Percentiles rank a stretch among this genome's conserved stretches.
These are phyloP conservation scores for Melastoma candidum DNA, from an alignment of 441 rosid species.

Conservation along the genomic window DNA sequence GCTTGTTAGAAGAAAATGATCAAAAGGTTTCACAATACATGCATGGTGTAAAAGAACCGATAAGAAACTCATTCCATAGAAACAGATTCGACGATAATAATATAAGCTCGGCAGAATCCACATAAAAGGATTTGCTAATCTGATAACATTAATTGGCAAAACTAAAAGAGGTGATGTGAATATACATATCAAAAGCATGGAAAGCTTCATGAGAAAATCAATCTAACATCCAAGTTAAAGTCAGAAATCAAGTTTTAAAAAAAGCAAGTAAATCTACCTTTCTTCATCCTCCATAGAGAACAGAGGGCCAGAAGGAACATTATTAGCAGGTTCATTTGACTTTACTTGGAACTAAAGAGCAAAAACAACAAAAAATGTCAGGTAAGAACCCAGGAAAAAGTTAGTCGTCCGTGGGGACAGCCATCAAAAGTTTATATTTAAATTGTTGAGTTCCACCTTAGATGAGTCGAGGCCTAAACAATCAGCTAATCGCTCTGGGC, in stretches of 20 bases:
- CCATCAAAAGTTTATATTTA: constrained; percentile 15
- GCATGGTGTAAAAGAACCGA: too few relatives aligned
- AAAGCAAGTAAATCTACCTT: constrained; percentile 38
- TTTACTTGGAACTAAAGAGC: constrained; percentile 58
- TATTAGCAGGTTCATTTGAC: constrained; percentile 35
- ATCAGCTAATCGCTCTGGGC: constrained; percentile 89
- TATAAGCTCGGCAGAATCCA: too few relatives aligned
- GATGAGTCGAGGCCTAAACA: constrained; percentile 96
- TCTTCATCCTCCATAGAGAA: constrained; percentile 59
- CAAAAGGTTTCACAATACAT: too few relatives aligned
- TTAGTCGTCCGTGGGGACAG: constrained; percentile 5
- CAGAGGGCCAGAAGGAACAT: constrained; percentile 48
- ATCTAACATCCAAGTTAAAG: too few relatives aligned
- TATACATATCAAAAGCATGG: too few relatives aligned
- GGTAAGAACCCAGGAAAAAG: constrained; percentile 6
- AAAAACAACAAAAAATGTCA: constrained; percentile 13
- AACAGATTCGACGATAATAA: too few relatives aligned
- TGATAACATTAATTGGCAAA: too few relatives aligned
- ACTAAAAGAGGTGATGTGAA: too few relatives aligned
- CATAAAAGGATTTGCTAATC: too few relatives aligned
- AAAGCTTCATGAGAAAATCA: too few relatives aligned
- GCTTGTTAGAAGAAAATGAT: too few relatives aligned
- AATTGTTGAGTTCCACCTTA: constrained; percentile 32
- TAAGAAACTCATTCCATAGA: too few relatives aligned
- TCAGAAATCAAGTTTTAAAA: neutral